These are phyloP conservation scores for Rhizophlyctis rosea DNA, from an alignment of 192 early-diverging fungal genomes.

Conservation along the genomic window DNA sequence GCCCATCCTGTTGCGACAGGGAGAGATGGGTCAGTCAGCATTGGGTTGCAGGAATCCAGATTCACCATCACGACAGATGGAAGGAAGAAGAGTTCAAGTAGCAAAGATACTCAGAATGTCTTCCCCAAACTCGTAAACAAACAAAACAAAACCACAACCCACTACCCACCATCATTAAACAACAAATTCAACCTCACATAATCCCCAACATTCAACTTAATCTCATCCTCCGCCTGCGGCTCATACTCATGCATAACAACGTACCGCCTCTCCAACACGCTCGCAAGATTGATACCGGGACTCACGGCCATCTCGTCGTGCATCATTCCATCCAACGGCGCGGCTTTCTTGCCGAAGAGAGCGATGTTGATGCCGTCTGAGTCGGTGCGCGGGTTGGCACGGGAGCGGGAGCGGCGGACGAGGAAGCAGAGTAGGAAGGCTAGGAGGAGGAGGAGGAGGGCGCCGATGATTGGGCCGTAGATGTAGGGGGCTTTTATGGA, in stretches of 20 bases:
- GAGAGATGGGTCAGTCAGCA: not conserved
- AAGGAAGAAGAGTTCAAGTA: not conserved
- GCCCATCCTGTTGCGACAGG: conserved; percentile 15
- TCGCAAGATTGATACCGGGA: conserved; percentile 4
- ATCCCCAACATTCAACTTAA: conserved; percentile 30
- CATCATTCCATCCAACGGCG: not conserved
- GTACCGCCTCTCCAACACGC: conserved; percentile 29
- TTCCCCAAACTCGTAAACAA: too few relatives aligned
- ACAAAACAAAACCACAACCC: conserved; percentile 6
- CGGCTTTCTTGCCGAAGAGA: not conserved
- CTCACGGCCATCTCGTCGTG: not conserved
- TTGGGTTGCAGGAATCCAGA: not conserved
- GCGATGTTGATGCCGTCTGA: not conserved
- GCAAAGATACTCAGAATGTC: too few relatives aligned
- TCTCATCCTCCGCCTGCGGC: conserved; percentile 33
- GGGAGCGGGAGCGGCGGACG: not conserved
- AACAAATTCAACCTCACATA: conserved; percentile 27
- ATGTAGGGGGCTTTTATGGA: not conserved
- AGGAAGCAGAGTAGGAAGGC: conserved; percentile 1
- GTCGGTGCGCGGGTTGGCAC: not conserved
- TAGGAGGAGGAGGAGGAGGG: conserved; percentile 9
- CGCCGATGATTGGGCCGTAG: conserved; percentile 2
- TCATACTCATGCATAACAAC: conserved; percentile 24
- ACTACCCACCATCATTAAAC: conserved; percentile 43
- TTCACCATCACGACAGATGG: not conserved